phyloP scores from a whole-genome alignment of 106 monocot species.

The Cymbidium sinense region DNA sequence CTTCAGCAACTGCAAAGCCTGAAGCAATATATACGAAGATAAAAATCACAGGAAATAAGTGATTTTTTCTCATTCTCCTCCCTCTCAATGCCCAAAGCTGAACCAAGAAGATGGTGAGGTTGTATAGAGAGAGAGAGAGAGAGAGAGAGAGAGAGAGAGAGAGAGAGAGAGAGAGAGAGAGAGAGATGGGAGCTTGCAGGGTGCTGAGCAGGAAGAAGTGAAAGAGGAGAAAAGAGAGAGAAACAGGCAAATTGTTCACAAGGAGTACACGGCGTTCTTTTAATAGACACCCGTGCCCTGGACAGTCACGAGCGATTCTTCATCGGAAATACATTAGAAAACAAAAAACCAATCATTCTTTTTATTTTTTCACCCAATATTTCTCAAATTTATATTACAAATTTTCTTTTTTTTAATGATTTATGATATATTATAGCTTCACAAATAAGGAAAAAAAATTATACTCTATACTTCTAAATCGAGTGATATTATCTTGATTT shows the following conservation, averaged over 20 bases:
- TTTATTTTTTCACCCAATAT: too few relatives aligned
- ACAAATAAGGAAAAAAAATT: too few relatives aligned
- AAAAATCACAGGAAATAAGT: background rate
- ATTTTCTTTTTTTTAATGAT: too few relatives aligned
- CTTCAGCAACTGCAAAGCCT: background rate
- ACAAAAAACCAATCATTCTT: too few relatives aligned
- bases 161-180: background rate
- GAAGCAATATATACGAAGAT: background rate
- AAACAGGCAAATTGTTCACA: background rate
- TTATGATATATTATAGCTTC: too few relatives aligned
- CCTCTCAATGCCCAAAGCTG: background rate
- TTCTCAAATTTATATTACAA: too few relatives aligned
- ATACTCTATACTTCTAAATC: too few relatives aligned
- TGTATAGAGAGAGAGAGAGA: background rate
- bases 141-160: background rate
- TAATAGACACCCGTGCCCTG: background rate
- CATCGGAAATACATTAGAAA: background rate
- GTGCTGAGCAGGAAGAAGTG: background rate
- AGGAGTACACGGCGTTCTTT: background rate
- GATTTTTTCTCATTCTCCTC: background rate
- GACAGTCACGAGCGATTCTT: background rate
- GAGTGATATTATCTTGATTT: too few relatives aligned
- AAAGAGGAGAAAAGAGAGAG: background rate
- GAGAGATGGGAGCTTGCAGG: too few relatives aligned
- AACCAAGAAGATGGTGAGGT: background rate